Conservation (phyloP, 768 basidiomycete species). For the Tulasnella sp. region DNA sequence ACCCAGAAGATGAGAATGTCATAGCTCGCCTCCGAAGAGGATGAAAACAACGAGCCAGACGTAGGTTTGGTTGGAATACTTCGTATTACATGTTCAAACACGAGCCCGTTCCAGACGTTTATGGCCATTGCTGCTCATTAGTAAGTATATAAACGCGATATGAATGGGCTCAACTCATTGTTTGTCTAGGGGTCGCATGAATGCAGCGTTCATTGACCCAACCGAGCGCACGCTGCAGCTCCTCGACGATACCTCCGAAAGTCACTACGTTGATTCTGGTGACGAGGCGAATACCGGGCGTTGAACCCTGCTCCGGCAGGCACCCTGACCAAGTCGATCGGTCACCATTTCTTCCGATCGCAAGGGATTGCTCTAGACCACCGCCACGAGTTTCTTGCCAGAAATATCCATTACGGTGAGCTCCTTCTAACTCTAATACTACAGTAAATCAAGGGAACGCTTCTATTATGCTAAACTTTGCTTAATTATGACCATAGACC, state of each 20-base stretch:
- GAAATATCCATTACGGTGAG: no score
- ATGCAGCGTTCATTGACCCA: constrained; percentile 71
- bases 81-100: background rate
- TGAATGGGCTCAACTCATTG: background rate
- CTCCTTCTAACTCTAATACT: no score
- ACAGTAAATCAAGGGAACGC: no score
- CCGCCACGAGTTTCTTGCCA: no score
- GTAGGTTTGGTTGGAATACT: background rate
- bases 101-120: background rate
- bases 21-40: background rate
- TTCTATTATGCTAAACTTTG: no score
- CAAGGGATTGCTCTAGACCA: no score
- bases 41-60: background rate
- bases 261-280: constrained; percentile 52
- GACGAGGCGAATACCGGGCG: no score
- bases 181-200: constrained; percentile 50
- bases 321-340: no score
- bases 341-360: no score
- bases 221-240: constrained; percentile 53
- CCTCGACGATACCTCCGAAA: constrained; percentile 73
- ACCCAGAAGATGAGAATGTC: background rate
- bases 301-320: no score
- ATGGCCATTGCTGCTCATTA: background rate
- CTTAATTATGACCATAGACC: no score
- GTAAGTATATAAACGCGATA: background rate